Evolutionary conservation across 139 green algal species (phyloP).

Genomic region (Pedinophyceae sp.): DNA sequence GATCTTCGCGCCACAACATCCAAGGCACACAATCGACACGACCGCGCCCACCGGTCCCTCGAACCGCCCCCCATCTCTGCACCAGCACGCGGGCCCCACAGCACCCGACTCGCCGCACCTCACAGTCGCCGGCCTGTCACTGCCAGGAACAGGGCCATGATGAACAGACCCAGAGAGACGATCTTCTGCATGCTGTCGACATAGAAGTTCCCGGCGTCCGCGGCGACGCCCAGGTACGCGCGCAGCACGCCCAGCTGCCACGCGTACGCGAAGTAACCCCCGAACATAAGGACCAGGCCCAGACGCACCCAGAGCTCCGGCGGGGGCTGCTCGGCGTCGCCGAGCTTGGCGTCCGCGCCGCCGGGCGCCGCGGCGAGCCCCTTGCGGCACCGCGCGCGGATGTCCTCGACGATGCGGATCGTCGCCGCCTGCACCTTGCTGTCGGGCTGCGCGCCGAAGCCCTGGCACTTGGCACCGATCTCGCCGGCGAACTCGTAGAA

Average conservation of each 20-base stretch:
- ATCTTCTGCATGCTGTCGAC: neutral
- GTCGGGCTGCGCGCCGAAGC: neutral
- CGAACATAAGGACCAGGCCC: neutral
- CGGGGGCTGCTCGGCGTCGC: neutral
- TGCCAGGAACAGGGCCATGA: neutral
- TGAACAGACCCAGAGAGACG: neutral
- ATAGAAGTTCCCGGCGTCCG: neutral
- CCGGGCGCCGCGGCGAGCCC: too few species aligned
- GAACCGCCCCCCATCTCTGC: neutral
- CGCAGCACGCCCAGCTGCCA: neutral
- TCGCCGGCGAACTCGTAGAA: neutral
- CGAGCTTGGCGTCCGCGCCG: neutral
- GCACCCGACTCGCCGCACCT: neutral
- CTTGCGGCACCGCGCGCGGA: neutral
- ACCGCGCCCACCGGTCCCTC: too few species aligned
- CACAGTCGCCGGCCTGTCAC: neutral
- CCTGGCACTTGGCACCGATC: neutral
- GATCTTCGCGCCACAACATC: too few species aligned
- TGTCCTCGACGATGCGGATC: neutral
- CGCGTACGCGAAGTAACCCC: neutral
- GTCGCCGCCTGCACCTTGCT: neutral
- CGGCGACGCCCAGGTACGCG: neutral
- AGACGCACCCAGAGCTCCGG: neutral
- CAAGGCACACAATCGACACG: too few species aligned
- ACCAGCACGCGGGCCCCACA: neutral